These are phyloP conservation scores for Trichoderma cornu-damae DNA, from an alignment of 2,329 filamentous ascomycete genomes.

Conservation along the genomic window DNA sequence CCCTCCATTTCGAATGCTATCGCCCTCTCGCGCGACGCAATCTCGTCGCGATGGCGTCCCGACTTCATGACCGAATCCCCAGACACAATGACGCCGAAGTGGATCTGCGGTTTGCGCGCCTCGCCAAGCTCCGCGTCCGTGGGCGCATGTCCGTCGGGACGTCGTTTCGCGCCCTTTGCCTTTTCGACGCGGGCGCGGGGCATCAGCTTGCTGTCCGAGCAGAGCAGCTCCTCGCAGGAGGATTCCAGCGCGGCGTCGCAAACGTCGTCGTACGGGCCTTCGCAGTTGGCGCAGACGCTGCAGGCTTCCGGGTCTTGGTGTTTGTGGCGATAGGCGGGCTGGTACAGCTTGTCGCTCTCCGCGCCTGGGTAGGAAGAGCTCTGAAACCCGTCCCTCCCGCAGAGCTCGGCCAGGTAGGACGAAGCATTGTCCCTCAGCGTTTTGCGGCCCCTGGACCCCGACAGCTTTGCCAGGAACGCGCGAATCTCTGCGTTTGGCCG, in stretches of 20 bases:
- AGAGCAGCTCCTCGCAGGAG: background rate
- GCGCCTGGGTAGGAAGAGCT: background rate
- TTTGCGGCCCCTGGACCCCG: slow-evolving; percentile 11
- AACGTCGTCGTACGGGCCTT: background rate
- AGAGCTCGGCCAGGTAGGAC: background rate
- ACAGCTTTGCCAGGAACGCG: slow-evolving; percentile 24
- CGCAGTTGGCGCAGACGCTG: background rate
- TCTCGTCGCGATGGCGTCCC: slow-evolving; percentile 30
- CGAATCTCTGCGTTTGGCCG: slow-evolving; percentile 25
- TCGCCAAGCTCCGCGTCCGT: background rate
- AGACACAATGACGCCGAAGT: slow-evolving; percentile 35
- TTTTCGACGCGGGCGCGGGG: background rate
- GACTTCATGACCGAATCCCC: slow-evolving; percentile 38
- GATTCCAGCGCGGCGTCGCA: background rate
- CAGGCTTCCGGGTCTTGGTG: background rate
- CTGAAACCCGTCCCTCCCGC: background rate
- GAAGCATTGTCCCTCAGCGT: background rate
- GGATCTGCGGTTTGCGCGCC: slow-evolving; percentile 9
- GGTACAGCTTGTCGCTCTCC: background rate
- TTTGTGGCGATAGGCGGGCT: background rate
- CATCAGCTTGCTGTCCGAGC: background rate
- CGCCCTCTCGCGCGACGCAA: slow-evolving; percentile 23
- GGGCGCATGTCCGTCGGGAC: background rate
- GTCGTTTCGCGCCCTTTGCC: background rate
- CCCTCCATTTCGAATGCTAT: slow-evolving; percentile 34